These are phyloP conservation scores for Aspergillus ochraceus DNA, from an alignment of 2,329 filamentous ascomycete genomes.

Conservation along the genomic window DNA sequence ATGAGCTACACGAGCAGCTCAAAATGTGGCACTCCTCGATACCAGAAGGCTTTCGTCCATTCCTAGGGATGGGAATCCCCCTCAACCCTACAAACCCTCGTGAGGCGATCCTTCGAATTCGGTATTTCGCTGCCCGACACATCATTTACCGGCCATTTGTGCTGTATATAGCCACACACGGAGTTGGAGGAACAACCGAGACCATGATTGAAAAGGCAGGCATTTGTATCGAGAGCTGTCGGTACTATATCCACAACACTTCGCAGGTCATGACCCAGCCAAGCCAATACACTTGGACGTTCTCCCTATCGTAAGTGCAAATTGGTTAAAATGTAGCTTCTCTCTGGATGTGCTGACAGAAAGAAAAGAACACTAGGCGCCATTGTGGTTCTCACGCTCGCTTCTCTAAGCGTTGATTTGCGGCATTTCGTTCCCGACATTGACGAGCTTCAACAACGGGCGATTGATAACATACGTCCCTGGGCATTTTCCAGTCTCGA, in stretches of 20 bases:
- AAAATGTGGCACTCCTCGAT: slow-evolving; percentile 1
- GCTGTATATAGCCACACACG: neutral
- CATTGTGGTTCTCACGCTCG: neutral
- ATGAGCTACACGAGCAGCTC: neutral
- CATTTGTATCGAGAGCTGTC: slow-evolving; percentile 1
- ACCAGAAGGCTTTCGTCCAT: neutral
- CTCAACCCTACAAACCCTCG: neutral
- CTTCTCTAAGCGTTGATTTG: neutral
- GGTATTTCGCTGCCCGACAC: neutral
- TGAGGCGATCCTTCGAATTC: neutral
- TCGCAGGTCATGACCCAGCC: neutral
- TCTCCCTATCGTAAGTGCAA: neutral
- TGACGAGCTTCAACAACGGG: neutral
- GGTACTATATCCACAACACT: neutral
- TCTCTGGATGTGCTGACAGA: neutral
- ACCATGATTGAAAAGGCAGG: neutral
- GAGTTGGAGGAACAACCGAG: neutral
- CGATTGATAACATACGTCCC: neutral
- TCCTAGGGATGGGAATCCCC: neutral
- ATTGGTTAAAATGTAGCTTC: neutral
- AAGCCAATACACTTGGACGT: slow-evolving; percentile 2
- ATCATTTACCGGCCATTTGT: neutral
- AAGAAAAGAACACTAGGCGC: neutral
- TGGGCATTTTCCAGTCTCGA: slow-evolving; percentile 1
- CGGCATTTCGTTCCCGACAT: neutral